phyloP scores from a whole-genome alignment of 192 early-diverging fungal species.

The Powellomyces hirtus region DNA sequence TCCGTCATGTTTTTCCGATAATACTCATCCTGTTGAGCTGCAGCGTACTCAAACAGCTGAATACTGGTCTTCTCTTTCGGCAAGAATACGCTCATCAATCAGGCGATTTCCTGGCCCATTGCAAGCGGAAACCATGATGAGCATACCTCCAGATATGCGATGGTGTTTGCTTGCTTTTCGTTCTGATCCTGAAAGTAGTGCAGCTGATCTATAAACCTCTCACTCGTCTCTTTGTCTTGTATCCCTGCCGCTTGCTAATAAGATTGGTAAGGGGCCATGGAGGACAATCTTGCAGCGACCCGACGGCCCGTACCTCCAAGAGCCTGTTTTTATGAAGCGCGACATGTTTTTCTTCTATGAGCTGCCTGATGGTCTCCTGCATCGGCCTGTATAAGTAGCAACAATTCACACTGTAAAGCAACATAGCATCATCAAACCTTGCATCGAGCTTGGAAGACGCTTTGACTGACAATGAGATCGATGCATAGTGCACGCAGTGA shows the following conservation, averaged over 20 bases:
- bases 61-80: slow-evolving; percentile 33
- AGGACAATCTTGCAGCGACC: neutral
- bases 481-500: slow-evolving; percentile 19
- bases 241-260: slow-evolving; percentile 37
- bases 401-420: neutral
- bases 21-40: slow-evolving; percentile 44
- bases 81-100: neutral
- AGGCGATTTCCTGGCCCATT: no score
- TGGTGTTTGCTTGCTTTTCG: slow-evolving; percentile 37
- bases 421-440: slow-evolving; percentile 21
- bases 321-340: slow-evolving; percentile 37
- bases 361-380: slow-evolving; percentile 40
- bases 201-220: slow-evolving; percentile 39
- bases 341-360: slow-evolving; percentile 44
- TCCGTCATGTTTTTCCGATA: slow-evolving; percentile 46
- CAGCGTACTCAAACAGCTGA: slow-evolving; percentile 40
- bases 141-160: slow-evolving; percentile 45
- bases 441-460: slow-evolving; percentile 38
- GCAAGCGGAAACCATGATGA: no score
- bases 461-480: slow-evolving; percentile 35
- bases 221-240: slow-evolving; percentile 31
- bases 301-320: slow-evolving; percentile 26
- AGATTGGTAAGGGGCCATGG: neutral
- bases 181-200: slow-evolving; percentile 44
- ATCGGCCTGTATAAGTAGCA: slow-evolving; percentile 4